phyloP scores from a whole-genome alignment of 768 basidiomycete genomes.

The Cystobasidium tubakii region DNA sequence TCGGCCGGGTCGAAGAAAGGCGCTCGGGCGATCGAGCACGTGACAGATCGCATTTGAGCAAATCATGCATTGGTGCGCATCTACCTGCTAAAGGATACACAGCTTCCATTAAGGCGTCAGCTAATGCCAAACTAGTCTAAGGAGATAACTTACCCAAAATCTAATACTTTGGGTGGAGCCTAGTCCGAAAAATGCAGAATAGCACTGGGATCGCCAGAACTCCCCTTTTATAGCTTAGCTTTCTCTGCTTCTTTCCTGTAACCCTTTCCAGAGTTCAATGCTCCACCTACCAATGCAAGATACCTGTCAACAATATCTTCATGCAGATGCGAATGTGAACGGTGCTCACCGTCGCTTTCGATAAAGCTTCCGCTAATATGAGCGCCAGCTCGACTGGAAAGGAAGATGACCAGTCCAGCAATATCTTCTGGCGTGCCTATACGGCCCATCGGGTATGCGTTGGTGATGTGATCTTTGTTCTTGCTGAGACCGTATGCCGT shows the following conservation, averaged over 20 bases:
- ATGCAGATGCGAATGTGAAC: background rate
- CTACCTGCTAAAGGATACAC: too few relatives aligned
- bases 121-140: too few relatives aligned
- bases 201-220: too few relatives aligned
- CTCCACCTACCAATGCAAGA: slow-evolving; percentile 13
- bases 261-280: slow-evolving; percentile 29
- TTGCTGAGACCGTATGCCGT: slow-evolving; percentile 30
- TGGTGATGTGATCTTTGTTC: slow-evolving; percentile 30
- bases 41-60: too few relatives aligned
- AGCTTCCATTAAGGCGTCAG: too few relatives aligned
- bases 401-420: slow-evolving; percentile 38
- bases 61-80: too few relatives aligned
- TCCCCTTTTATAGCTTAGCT: background rate
- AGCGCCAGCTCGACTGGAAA: slow-evolving; percentile 28
- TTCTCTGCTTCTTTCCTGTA: slow-evolving; percentile 25
- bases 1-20: too few relatives aligned
- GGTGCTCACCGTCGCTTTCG: slow-evolving; percentile 32
- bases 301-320: background rate
- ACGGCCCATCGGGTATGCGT: slow-evolving; percentile 30
- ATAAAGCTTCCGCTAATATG: slow-evolving; percentile 36
- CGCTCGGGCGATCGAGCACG: too few relatives aligned
- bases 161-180: too few relatives aligned
- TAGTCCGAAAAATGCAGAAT: too few relatives aligned
- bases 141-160: too few relatives aligned
- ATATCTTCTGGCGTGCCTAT: slow-evolving; percentile 39